Conservation (phyloP, 257 asterid species). For the Scutellaria baicalensis region DNA sequence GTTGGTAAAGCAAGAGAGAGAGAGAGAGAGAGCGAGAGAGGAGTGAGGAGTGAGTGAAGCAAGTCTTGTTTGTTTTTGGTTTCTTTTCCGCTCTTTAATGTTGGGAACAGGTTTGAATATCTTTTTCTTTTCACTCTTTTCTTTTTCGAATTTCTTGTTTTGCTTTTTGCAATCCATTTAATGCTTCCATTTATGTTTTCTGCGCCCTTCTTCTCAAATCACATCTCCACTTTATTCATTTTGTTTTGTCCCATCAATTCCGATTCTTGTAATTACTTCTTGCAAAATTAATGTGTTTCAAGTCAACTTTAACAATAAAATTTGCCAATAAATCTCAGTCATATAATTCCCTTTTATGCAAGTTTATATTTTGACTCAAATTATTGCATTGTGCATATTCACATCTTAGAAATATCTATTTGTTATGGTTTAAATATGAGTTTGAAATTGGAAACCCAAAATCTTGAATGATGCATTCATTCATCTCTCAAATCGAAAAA, state of each 20-base stretch:
- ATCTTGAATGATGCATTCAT: too few species aligned
- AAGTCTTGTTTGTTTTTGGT: not conserved
- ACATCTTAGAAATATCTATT: too few species aligned
- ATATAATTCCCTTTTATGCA: too few species aligned
- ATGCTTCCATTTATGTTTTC: not conserved
- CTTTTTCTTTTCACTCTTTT: not conserved
- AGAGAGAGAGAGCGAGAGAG: not conserved
- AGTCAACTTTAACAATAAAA: too few species aligned
- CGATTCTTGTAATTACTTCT: too few species aligned
- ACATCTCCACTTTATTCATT: not conserved
- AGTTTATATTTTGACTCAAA: too few species aligned
- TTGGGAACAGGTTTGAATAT: not conserved
- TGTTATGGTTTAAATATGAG: too few species aligned
- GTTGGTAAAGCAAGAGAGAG: not conserved
- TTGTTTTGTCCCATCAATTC: not conserved
- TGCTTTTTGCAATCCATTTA: not conserved
- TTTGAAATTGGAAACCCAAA: too few species aligned
- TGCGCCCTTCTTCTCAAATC: not conserved
- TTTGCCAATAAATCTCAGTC: too few species aligned
- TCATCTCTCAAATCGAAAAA: too few species aligned
- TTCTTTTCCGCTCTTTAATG: constrained; percentile 9
- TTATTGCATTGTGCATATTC: too few species aligned
- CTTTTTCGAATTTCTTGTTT: not conserved
- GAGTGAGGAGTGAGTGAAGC: not conserved
- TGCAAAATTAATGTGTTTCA: too few species aligned